Evolutionary conservation across 2,329 filamentous ascomycete species (phyloP).

Genomic region (Talaromyces atroroseus): DNA sequence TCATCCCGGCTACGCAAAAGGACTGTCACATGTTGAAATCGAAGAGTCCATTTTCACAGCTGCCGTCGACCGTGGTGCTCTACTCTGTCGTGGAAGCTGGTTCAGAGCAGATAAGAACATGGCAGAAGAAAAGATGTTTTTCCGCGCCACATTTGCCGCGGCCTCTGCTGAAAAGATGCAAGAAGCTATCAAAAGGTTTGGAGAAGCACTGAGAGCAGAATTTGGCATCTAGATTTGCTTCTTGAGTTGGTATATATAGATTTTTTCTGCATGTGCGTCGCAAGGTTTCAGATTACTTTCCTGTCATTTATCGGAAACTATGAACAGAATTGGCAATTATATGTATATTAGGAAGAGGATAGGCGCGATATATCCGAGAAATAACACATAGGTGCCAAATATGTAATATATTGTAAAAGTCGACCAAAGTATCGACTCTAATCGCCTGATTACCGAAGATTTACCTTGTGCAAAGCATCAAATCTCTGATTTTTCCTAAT

Average conservation of each 20-base stretch:
- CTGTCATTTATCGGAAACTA: not conserved
- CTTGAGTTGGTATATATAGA: not conserved
- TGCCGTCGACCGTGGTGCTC: conserved; percentile 68
- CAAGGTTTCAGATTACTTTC: not conserved
- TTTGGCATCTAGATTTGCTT: conserved; percentile 43
- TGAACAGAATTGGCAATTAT: not conserved
- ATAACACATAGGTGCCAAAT: not conserved
- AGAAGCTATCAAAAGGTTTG: conserved; percentile 69
- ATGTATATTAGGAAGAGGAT: not conserved
- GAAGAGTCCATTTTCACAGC: conserved; percentile 83
- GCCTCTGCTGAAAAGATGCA: conserved; percentile 66
- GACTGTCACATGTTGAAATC: conserved; percentile 45
- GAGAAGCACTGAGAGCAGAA: conserved; percentile 61
- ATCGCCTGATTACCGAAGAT: too few relatives aligned
- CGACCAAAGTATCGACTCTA: too few relatives aligned
- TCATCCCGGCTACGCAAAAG: conserved; percentile 36
- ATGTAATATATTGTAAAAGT: not conserved
- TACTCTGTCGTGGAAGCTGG: conserved; percentile 83
- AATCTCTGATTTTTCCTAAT: too few relatives aligned
- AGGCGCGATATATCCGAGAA: not conserved
- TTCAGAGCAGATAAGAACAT: conserved; percentile 70
- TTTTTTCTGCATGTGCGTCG: not conserved
- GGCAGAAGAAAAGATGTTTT: conserved; percentile 64
- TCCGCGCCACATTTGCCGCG: conserved; percentile 84
- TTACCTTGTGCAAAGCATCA: too few relatives aligned